Conservation (phyloP, 169 alveolate species). For the Cyclospora cayetanensis region DNA sequence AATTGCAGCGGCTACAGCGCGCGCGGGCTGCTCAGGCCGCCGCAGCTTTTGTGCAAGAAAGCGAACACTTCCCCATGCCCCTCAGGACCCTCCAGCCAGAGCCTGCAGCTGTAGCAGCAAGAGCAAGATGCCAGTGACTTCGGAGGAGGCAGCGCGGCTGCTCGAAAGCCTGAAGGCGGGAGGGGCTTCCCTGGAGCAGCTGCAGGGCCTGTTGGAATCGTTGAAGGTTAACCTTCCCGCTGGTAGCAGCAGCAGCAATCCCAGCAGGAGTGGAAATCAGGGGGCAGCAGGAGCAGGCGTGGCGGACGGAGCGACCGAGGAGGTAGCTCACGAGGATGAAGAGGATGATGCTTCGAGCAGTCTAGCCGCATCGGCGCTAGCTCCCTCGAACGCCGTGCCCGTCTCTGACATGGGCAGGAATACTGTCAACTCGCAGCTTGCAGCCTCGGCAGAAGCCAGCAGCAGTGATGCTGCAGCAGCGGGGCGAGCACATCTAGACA, state of each 20-base stretch:
- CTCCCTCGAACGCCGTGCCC: not conserved
- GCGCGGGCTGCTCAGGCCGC: no score
- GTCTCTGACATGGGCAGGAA: not conserved
- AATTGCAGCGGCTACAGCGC: slow-evolving; percentile 19
- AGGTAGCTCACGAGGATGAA: no score
- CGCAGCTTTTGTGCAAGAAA: not conserved
- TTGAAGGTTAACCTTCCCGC: not conserved
- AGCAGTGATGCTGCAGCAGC: slow-evolving; percentile 32
- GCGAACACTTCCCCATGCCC: no score
- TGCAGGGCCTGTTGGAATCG: not conserved
- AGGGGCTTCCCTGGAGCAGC: slow-evolving; percentile 6
- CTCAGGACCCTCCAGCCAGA: no score
- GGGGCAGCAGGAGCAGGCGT: slow-evolving; percentile 18
- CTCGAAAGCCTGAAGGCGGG: not conserved
- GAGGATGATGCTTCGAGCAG: not conserved
- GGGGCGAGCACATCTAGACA: not conserved
- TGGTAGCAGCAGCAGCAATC: slow-evolving; percentile 31
- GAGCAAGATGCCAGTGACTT: not conserved
- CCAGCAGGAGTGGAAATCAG: not conserved
- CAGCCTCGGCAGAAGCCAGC: not conserved
- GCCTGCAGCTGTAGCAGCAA: slow-evolving; percentile 12
- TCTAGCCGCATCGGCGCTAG: not conserved
- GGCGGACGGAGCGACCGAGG: not conserved
- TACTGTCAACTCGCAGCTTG: not conserved
- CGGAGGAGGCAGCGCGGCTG: slow-evolving; percentile 10